Base-by-base conservation (phyloP, 768 basidiomycete genomes). In the Russula abietina region DNA sequence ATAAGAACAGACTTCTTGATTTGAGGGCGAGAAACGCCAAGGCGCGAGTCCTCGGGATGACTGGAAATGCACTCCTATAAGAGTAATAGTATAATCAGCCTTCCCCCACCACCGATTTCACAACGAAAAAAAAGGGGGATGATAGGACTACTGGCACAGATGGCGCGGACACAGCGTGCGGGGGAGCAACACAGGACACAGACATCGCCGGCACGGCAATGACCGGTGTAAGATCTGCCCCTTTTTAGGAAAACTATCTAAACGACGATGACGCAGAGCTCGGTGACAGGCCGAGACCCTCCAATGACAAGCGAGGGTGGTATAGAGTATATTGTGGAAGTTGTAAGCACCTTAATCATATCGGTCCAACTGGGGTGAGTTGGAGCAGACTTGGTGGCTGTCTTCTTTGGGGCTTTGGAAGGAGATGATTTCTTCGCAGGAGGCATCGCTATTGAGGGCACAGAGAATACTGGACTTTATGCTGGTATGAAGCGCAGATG, bases 1-100 rank as follows among this genome's bases (percentile, higher is more conserved):
- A 45, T 49, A 59, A 53, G 69, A 62, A 79, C 82, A 69, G 66
- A 95, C 89, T 91, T 96, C 85, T 97, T 97, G 78, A 97, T 94
- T 70, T 87, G 83, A 59, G 87, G 90, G 53, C 95, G 87, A 68
- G 92, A 95, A 65, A 95, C 93, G 69, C 93, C 93, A 61, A 73
- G 73, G 61, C 92, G 88, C 61, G 88, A 83, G 66, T 92, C 91
- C 36, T 92, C 91, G 8, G 81, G 81, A 74, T 85, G 76, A 59
- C 77, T 80, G 65, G 80, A 75, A 74, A 96, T 91, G 70, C 90
- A 92, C 78, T 94, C 93, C 92, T 94, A 76, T 67, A 66, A 43
- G 64, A 61, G 55, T 58, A 46, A 52, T 46, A 45, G 24, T 59
- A 62, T 30, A 65, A 66, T 68, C 62, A 68, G 57, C 7, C 51